A percentile compares a stretch with the other conserved stretches of the same genome.
Evolutionary conservation across 2,329 filamentous ascomycete genomes (phyloP).

Genomic region (Xylariomycetidae sp.): DNA sequence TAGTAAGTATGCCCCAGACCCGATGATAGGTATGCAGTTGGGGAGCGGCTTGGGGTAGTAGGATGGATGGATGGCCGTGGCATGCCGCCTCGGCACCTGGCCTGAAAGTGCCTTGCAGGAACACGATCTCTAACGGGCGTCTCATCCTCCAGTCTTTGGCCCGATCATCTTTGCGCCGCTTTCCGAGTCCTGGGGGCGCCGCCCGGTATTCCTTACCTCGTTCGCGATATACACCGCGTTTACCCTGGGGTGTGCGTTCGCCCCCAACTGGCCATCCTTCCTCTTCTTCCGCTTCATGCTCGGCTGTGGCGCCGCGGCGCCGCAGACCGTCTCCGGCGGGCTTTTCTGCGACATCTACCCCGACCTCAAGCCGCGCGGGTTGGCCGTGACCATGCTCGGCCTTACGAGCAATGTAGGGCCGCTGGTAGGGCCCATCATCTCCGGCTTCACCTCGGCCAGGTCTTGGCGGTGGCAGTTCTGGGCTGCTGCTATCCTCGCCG

Average conservation of each 20-base stretch:
- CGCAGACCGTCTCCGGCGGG: constrained; percentile 37
- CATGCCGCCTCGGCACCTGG: no score
- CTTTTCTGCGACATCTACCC: constrained; percentile 38
- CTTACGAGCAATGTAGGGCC: constrained; percentile 34
- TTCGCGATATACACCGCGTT: constrained; percentile 2
- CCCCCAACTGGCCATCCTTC: constrained; percentile 23
- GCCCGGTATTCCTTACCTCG: constrained; percentile 33
- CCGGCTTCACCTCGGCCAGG: constrained; percentile 27
- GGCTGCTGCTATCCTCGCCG: constrained; percentile 20
- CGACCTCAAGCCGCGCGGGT: constrained; percentile 25
- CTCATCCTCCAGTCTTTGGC: no score
- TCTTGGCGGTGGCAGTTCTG: constrained; percentile 41
- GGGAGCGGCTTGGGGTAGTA: no score
- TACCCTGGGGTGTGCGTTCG: constrained; percentile 2
- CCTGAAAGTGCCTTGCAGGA: no score
- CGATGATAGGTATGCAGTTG: no score
- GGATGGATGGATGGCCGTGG: no score
- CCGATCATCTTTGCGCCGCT: constrained; percentile 1
- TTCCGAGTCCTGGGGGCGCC: constrained; percentile 1
- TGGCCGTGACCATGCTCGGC: constrained; percentile 32
- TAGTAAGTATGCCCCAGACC: constrained; percentile 3
- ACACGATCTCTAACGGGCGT: no score
- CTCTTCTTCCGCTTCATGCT: constrained; percentile 32
- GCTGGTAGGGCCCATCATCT: constrained; percentile 35
- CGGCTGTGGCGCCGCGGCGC: constrained; percentile 33